Base-by-base conservation (phyloP, 2,329 filamentous ascomycete genomes). In the Fusarium sp. region DNA sequence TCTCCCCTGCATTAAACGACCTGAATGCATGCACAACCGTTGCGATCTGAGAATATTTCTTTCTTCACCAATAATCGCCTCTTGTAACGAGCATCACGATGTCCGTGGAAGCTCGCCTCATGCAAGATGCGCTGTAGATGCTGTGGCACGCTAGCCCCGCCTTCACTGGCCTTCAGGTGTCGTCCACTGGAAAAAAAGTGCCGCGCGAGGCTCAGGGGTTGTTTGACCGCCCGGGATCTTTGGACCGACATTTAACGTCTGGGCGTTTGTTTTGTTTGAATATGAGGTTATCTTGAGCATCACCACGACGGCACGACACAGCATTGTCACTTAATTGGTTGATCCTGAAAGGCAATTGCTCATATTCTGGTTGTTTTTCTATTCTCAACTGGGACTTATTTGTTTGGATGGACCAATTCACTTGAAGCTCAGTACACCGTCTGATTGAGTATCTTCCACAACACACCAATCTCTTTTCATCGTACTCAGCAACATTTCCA, bases 181-280 rank as follows among this genome's bases (percentile, higher is more conserved):
- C 10, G 40, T 32, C 67, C 62, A 25, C 71, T 73, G 56, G n/a
- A 57, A 53, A 60, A 50, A 63, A 61, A 56, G 65, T 62, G 30
- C 70, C 40, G 47, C 33, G 19, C 42, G 59, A 38, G 30, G 53
- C 49, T 33, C 63, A 62, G 47, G 64, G 64, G 64, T 60, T 67
- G 42, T 68, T 68, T 77, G 75, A 77, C 75, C 75, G 75, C 75
- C 67, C 72, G 58, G 74, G 70, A 75, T 71, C 68, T 71, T 77
- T 57, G 64, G 68, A 60, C 72, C 69, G 70, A 77, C 52, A 47
- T 67, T 49, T 46, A 64, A 58, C 50, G 64, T 71, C 56, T 60
- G 3, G 18, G n/a, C 9, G 46, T 71, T 67, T 68, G 61, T 73
- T 73, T 73, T 73, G 53, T 64, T 74, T 71, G 46, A 57, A 72